Base-by-base conservation (phyloP, 2,329 filamentous ascomycete species). In the Beauveria asiatica region DNA sequence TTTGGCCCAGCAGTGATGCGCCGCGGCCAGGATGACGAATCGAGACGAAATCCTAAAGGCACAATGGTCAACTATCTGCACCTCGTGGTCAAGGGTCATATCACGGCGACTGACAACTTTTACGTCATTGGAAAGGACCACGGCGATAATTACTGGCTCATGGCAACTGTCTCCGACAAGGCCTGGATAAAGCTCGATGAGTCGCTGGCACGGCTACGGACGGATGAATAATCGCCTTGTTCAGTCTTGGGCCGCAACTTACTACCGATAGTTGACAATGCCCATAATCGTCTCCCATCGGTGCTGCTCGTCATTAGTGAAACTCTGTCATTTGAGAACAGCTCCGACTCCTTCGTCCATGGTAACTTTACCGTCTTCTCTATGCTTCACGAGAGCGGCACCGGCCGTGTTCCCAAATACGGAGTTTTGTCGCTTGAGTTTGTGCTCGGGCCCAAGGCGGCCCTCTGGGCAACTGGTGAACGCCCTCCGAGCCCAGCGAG, bases 351-450 rank as follows among this genome's bases (percentile, higher is more conserved):
- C 7, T 21, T 56, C 27, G 16, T n/a, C 54, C 55, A 57, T 30
- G 82, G 83, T 3, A 76, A 79, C 37, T 80, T 86, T 64, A 81
- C 78, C 2, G 83, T 82, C 19, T 85, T 86, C 69, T 83, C 80
- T 61, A 76, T 87, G 79, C 81, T 87, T 66, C 85, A 87, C 64
- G 84, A 87, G 67, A 82, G 80, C 62, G 85, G 85, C 3, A 89
- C 85, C 0, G 86, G 86, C 8, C 86, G 86, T 1, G 84, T 83
- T 1, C 84, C 86, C 1, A 89, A 88, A 69, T 89, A 89, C 62
- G 86, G 86, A 5, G 83, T 87, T 1, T 80, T 86, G 37, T 75
- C 74, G 1, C 69, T 89, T 64, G 83, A 88, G 45, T 88, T 87
- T 67, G 79, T 83, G 19, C 73, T 89, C n/a, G 86, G 86, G 0